Base-by-base conservation (phyloP, 495 filamentous ascomycete species). In the Lindgomyces ingoldianus region DNA sequence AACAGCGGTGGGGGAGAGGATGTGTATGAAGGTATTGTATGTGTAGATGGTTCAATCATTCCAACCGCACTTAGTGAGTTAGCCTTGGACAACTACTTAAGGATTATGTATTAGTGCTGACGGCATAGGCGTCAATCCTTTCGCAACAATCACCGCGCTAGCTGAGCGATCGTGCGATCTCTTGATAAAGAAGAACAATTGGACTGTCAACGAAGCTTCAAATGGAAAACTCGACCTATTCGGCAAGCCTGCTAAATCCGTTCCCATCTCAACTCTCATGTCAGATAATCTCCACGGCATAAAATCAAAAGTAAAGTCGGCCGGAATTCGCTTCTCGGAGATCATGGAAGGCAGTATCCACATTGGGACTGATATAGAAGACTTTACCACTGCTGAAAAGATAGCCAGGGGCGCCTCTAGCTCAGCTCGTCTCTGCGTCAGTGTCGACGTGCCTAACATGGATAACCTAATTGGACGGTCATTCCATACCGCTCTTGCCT, bases 111-210 rank as follows among this genome's bases (percentile, higher is more conserved):
- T 53, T 19, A 27, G 22, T 22, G 19, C 22, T 61, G 19, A 61
- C 39, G 14, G 2, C 19, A 2, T 21, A 62, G 61, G 52, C 8
- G 84, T 84, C 12, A 89, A 89, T 67, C 85, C 85, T n/a, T 83
- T 88, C 58, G 87, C 85, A 16, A 90, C 86, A 2, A 88, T 89
- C 39, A 81, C 86, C 0, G 85, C 87, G 19, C 77, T 90, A 24
- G 84, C 87, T 0, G 86, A 89, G 73, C 79, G 87, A 29, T 82
- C 81, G 0, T 77, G 89, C 10, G 81, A 83, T 52, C 72, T 74
- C 2, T 79, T 84, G 47, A 74, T 77, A 4, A 61, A 70, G 59
- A 71, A 75, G 36, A 57, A 76, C 12, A 66, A 70, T 1, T 76
- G 84, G 27, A 61, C 56, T 19, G 82, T 88, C 57, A 79, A 83